A percentile compares a stretch with the other conserved stretches of the same genome.
Evolutionary conservation across 164 flowering plant genomes (phyloP).

Genomic region (Macadamia integrifolia): DNA sequence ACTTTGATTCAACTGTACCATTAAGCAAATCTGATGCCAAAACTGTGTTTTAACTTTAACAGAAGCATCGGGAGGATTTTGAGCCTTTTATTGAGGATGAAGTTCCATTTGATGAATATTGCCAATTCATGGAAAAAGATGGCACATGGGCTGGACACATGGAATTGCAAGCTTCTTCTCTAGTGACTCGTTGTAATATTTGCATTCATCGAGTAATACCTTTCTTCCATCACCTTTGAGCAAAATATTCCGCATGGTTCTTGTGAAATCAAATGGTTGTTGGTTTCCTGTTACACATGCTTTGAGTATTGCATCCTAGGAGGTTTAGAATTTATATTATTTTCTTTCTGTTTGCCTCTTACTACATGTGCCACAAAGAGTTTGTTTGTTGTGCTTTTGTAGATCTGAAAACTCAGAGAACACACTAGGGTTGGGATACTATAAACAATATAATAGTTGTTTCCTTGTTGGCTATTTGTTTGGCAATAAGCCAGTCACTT

Average conservation of each 20-base stretch:
- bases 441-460: too few relatives aligned
- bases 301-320: not conserved
- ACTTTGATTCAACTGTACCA: not conserved
- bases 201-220: slow-evolving; percentile 77
- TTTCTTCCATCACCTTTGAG: not conserved
- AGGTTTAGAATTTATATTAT: too few relatives aligned
- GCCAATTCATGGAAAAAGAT: slow-evolving; percentile 76
- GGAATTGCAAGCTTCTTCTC: slow-evolving; percentile 95
- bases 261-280: too few relatives aligned
- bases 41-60: slow-evolving; percentile 17
- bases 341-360: too few relatives aligned
- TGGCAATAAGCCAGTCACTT: too few relatives aligned
- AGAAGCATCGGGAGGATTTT: slow-evolving; percentile 74
- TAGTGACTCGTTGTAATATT: slow-evolving; percentile 73
- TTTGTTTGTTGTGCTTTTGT: too few relatives aligned
- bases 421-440: too few relatives aligned
- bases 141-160: slow-evolving; percentile 97
- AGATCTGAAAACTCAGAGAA: too few relatives aligned
- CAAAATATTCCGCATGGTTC: not conserved
- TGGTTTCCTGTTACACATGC: not conserved
- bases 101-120: slow-evolving; percentile 83
- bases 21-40: slow-evolving; percentile 10
- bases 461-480: too few relatives aligned
- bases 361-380: too few relatives aligned
- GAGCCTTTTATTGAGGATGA: slow-evolving; percentile 97